A percentile compares a stretch with the other conserved stretches of the same genome.
Conservation (phyloP, 257 asterid genomes). For the Solanum rostratum region DNA sequence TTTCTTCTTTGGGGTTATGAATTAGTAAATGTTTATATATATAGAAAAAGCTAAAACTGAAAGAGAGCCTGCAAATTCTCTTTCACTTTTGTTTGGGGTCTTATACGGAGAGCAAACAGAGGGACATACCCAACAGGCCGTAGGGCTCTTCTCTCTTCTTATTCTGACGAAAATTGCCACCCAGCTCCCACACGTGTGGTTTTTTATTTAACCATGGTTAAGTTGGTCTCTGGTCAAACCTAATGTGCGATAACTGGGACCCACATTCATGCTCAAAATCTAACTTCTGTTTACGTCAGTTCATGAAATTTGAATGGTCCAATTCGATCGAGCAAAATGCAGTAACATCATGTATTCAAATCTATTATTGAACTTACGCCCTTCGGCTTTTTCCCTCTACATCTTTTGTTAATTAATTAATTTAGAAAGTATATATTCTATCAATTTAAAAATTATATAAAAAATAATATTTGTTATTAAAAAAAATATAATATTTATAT, state of each 20-base stretch:
- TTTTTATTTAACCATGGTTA: conserved; percentile 35
- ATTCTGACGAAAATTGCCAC: conserved; percentile 34
- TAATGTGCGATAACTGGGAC: conserved; percentile 7
- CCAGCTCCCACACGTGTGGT: conserved; percentile 38
- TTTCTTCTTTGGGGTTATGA: background rate
- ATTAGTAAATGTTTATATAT: background rate
- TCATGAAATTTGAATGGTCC: background rate
- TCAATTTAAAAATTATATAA: too few species aligned
- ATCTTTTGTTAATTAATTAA: too few species aligned
- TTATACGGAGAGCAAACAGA: conserved; percentile 38
- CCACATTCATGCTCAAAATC: conserved; percentile 15
- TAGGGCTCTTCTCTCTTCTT: conserved; percentile 18
- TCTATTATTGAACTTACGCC: background rate
- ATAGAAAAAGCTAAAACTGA: conserved; percentile 9
- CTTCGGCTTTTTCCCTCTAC: too few species aligned
- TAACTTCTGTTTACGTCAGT: conserved; percentile 19
- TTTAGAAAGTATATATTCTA: too few species aligned
- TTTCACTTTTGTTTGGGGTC: conserved; percentile 22
- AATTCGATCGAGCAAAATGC: background rate
- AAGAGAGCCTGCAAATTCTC: conserved; percentile 28
- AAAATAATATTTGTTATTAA: too few species aligned
- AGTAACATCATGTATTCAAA: background rate
- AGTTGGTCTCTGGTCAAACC: conserved; percentile 32
- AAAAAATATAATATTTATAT: too few species aligned
- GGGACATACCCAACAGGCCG: conserved; percentile 24